phyloP scores from a whole-genome alignment of 1,284 basidiomycete species.

The Baeospora myosura region DNA sequence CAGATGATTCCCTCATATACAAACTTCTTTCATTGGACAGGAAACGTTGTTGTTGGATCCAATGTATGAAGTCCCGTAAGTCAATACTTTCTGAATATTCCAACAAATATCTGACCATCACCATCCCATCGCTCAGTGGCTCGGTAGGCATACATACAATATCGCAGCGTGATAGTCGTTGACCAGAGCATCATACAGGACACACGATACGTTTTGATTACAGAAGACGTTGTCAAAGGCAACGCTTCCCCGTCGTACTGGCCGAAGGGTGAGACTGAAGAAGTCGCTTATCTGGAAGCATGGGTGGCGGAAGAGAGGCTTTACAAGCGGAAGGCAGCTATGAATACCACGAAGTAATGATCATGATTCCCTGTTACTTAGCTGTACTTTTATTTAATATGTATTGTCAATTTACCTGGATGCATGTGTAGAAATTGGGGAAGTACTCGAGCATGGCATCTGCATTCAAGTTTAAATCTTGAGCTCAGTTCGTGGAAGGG shows the following conservation, averaged over 20 bases:
- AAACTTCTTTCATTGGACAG: conserved; percentile 27
- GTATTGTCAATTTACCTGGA: not conserved
- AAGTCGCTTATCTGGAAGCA: conserved; percentile 35
- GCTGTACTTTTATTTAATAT: conserved; percentile 14
- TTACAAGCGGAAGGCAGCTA: conserved; percentile 15
- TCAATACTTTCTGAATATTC: conserved; percentile 18
- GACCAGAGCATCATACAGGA: conserved; percentile 21
- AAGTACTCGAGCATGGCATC: not conserved
- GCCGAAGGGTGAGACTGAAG: conserved; percentile 32
- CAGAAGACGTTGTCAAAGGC: conserved; percentile 35
- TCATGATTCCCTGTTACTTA: conserved; percentile 14
- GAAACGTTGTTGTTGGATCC: conserved; percentile 75
- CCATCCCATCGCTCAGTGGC: conserved; percentile 20
- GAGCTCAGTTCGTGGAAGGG: too few relatives aligned
- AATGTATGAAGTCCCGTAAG: conserved; percentile 90
- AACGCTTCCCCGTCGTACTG: conserved; percentile 33
- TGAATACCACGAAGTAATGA: not conserved
- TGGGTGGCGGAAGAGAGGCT: conserved; percentile 39
- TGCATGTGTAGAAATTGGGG: not conserved
- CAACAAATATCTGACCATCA: conserved; percentile 2
- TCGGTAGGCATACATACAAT: conserved; percentile 24
- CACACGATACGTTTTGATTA: conserved; percentile 39
- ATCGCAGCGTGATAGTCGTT: not conserved
- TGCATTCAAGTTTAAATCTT: not conserved
- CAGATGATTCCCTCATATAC: conserved; percentile 1